These are phyloP conservation scores for Camelina laxa DNA, from an alignment of 345 rosid genomes.

Conservation along the genomic window DNA sequence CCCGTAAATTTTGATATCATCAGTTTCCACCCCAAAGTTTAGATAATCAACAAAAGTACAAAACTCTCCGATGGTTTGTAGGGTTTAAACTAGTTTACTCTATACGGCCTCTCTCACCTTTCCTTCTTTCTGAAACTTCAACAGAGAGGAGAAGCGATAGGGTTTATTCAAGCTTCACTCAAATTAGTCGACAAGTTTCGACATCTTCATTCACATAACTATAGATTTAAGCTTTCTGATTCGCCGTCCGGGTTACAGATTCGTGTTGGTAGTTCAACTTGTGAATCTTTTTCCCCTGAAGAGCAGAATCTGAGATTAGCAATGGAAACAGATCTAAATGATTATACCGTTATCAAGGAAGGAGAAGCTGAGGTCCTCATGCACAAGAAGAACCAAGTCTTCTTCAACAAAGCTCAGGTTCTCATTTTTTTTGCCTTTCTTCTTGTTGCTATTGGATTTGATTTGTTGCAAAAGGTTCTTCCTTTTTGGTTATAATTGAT, in stretches of 20 bases:
- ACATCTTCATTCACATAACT: background rate
- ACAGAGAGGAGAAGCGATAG: slow-evolving; percentile 16
- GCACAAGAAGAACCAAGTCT: slow-evolving; percentile 93
- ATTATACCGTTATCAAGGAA: slow-evolving; percentile 79
- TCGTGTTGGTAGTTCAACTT: slow-evolving; percentile 27
- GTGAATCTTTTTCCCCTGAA: slow-evolving; percentile 16
- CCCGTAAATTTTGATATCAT: slow-evolving; percentile 12
- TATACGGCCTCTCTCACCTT: slow-evolving; percentile 14
- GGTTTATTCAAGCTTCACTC: slow-evolving; percentile 23
- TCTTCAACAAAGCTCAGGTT: slow-evolving; percentile 95
- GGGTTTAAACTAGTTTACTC: slow-evolving; percentile 37
- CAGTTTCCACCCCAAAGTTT: background rate
- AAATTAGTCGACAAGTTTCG: slow-evolving; percentile 32
- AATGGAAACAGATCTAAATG: slow-evolving; percentile 63
- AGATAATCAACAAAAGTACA: background rate
- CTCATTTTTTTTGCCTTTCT: slow-evolving; percentile 15
- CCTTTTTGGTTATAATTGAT: slow-evolving; percentile 3
- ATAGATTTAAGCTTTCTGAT: slow-evolving; percentile 9
- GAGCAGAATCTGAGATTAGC: slow-evolving; percentile 36
- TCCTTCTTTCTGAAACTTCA: slow-evolving; percentile 22
- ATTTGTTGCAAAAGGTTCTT: slow-evolving; percentile 25
- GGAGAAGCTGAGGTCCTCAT: slow-evolving; percentile 98
- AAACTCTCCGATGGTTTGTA: slow-evolving; percentile 15
- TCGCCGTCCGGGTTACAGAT: slow-evolving; percentile 27
- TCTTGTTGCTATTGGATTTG: background rate